Conservation (phyloP, 2,329 filamentous ascomycete species). For the Aspergillus unguis region DNA sequence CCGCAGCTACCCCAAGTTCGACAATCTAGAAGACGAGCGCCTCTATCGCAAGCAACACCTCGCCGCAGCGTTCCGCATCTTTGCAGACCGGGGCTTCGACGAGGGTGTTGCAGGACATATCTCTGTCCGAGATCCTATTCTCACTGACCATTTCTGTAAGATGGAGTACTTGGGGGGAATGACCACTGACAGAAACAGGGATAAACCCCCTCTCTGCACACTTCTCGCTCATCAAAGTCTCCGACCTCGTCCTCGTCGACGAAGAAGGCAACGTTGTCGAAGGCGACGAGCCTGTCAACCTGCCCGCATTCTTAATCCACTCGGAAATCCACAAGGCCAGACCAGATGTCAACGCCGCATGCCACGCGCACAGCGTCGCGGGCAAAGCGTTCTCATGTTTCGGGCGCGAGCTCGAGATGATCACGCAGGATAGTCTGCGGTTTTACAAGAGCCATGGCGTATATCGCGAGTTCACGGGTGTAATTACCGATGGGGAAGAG, state of each 20-base stretch:
- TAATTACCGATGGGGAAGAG: slow-evolving; percentile 60
- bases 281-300: slow-evolving; percentile 44
- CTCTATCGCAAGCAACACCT: slow-evolving; percentile 45
- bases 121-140: slow-evolving; percentile 37
- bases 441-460: slow-evolving; percentile 52
- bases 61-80: slow-evolving; percentile 40
- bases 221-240: slow-evolving; percentile 44
- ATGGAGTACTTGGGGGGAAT: too few species aligned
- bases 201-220: slow-evolving; percentile 31
- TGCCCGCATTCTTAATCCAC: slow-evolving; percentile 49
- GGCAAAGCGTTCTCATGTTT: slow-evolving; percentile 46
- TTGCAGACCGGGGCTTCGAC: slow-evolving; percentile 15
- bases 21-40: slow-evolving; percentile 38
- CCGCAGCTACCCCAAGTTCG: slow-evolving; percentile 10
- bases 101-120: slow-evolving; percentile 42
- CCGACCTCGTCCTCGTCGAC: slow-evolving; percentile 46
- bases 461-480: slow-evolving; percentile 16
- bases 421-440: slow-evolving; percentile 54
- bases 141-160: slow-evolving; percentile 34
- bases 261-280: slow-evolving; percentile 44
- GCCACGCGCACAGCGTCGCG: slow-evolving; percentile 47
- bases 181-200: slow-evolving; percentile 15
- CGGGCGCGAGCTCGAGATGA: slow-evolving; percentile 42
- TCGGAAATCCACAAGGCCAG: slow-evolving; percentile 51
- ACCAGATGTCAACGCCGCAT: slow-evolving; percentile 49